Evolutionary conservation across 352 stramenopile species (phyloP).

Genomic region (Phytopythium montanum): DNA sequence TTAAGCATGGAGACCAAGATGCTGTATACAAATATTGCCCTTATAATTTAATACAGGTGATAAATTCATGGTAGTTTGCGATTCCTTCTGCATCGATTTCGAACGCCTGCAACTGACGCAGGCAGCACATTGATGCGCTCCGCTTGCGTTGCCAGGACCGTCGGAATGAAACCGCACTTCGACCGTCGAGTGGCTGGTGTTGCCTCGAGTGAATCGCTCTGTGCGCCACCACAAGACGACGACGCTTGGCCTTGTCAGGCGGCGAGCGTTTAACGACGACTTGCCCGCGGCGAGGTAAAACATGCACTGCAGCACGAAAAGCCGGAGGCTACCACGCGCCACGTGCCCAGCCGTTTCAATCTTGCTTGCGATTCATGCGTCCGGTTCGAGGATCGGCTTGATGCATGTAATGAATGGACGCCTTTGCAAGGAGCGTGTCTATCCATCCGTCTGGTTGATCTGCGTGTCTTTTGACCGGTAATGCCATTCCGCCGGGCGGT

Average conservation of each 20-base stretch:
- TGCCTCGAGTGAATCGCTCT: too few species aligned
- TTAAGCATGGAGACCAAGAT: too few species aligned
- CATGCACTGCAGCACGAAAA: too few species aligned
- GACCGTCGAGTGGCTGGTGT: not conserved
- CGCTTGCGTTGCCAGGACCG: not conserved
- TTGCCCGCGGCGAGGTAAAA: too few species aligned
- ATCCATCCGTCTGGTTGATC: not conserved
- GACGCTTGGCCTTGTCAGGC: too few species aligned
- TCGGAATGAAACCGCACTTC: not conserved
- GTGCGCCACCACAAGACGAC: too few species aligned
- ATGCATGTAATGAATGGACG: not conserved
- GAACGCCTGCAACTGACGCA: conserved; percentile 1
- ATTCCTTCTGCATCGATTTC: not conserved
- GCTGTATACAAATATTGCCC: not conserved
- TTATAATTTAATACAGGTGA: not conserved
- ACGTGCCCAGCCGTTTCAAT: too few species aligned
- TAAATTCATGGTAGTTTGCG: not conserved
- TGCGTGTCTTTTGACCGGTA: not conserved
- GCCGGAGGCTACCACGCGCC: too few species aligned
- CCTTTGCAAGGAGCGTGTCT: not conserved
- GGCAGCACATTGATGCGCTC: not conserved
- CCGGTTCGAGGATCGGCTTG: too few species aligned
- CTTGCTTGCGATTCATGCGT: not conserved
- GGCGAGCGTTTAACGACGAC: too few species aligned
- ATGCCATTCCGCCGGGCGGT: conserved; percentile 1